Evolutionary conservation across 129 eudicot species (phyloP), one percentile per base, ranked within the genome.

Genomic region (Pseudognaphalium luteoalbum): DNA sequence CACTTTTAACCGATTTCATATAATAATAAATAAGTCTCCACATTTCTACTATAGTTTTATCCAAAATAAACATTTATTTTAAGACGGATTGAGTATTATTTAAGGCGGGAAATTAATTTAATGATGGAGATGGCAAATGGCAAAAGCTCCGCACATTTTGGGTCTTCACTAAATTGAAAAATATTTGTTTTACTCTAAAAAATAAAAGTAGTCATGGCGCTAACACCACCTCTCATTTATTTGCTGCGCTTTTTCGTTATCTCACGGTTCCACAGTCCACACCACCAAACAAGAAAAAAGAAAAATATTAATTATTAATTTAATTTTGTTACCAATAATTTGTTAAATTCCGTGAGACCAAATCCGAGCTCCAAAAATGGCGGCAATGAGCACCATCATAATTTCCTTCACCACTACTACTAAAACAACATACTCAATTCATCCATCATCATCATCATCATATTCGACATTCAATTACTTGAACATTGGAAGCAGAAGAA

Each of bases 281-380:
- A n/a, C n/a, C n/a, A n/a, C n/a, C n/a, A n/a, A n/a, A n/a, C n/a
- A n/a, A n/a, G n/a, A n/a, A 30, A 5, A 52, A 54, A 34, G 12
- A 34, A 51, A 21, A 7, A 2, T 39, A 51, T 4, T 51, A 51
- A 25, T 25, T 25, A 25, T 0, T 25, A 25, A 25, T 0, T 25
- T 25, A 25, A 25, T 25, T 25, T 0, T 65, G 28, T 15, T 1
- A 50, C 58, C 59, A 0, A 12, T 0, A 7, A 33, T 76, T 15
- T 34, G 25, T 67, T 28, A 35, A 76, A 17, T 22, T 11, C 15
- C 19, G n/a, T 14, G 21, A 68, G 60, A 39, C 47, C 75, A 68
- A 68, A 69, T 69, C 47, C 34, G 16, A 79, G 61, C 73, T 64
- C 74, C 62, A 66, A 72, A 72, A 54, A 79, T 79, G 83, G 74